Evolutionary conservation across 345 rosid genomes (phyloP), one percentile per base, ranked within the genome.

Genomic region (Salix viminalis): DNA sequence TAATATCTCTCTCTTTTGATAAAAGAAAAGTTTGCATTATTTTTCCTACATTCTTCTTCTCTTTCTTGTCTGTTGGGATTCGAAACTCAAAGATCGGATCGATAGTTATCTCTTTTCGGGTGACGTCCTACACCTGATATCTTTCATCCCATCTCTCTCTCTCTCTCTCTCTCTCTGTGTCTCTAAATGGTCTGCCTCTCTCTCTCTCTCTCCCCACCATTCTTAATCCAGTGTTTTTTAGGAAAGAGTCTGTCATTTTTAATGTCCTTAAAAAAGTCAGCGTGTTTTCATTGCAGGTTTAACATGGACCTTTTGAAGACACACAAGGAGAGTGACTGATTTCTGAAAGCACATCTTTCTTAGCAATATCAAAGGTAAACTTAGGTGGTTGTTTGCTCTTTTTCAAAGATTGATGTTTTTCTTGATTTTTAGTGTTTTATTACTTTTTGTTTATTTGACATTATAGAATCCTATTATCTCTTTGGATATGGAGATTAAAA

Each of bases 81-180:
- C 44, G 69, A 26, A 74, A 74, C 69, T 39, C 39, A 74, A 74
- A 61, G 58, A 74, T 74, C 76, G 70, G 76, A 74, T 74, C 58
- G 56, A 64, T 34, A 64, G 69, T 37, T 41, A 32, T 34, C 54
- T 42, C 76, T 12, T 42, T 41, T 73, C 41, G 54, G 65, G 14
- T 1, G 26, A 67, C 37, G 37, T 36, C 67, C 76, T 73, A 61
- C 24, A 7, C 68, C 37, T 8, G 23, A 58, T 37, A 41, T 11
- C 26, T 24, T 26, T 14, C 52, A 12, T 28, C 6, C 54, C 41
- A 3, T 28, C 65, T 32, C 65, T 54, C 46, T 54, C 32, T 36
- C 44, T 54, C 10, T 41, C 24, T 21, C 39, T 36, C 39, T 36
- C 4, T 30, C 39, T 36, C 4, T 52, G 4, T 26, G 2, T 42